Evolutionary conservation across 192 early-diverging fungal species (phyloP).

Genomic region (Coemansia reversa): DNA sequence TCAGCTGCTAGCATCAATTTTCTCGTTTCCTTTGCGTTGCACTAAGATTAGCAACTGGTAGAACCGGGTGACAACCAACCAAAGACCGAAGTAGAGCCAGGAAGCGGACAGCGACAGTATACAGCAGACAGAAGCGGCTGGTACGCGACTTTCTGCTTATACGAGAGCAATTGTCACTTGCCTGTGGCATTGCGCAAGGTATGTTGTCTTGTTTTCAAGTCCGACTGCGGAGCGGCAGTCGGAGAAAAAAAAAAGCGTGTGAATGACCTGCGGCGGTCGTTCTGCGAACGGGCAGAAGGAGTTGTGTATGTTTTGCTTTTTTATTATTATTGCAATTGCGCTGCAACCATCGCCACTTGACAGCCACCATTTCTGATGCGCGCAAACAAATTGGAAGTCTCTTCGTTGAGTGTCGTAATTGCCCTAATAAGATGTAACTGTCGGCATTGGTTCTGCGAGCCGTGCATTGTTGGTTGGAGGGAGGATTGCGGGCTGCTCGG

Average conservation of each 20-base stretch:
- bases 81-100: neutral
- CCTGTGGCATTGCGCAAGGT: neutral
- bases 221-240: neutral
- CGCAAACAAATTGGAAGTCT: neutral
- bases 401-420: constrained; percentile 5
- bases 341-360: neutral
- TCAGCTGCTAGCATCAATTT: neutral
- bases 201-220: neutral
- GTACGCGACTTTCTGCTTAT: neutral
- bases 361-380: constrained; percentile 1
- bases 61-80: neutral
- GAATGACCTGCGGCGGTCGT: neutral
- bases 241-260: neutral
- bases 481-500: constrained; percentile 4
- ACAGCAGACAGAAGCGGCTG: neutral
- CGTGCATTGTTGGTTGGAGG: constrained; percentile 7
- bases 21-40: neutral
- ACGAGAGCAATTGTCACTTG: neutral
- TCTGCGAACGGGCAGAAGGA: neutral
- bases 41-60: neutral
- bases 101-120: neutral
- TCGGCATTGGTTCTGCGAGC: constrained; percentile 11
- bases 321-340: neutral
- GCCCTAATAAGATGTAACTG: constrained; percentile 16
- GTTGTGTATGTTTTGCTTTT: neutral